Percentiles rank a stretch among this genome's conserved stretches.
Evolutionary conservation across 73 alveolate species (phyloP).

Genomic region (Tetrahymena thermophila): DNA sequence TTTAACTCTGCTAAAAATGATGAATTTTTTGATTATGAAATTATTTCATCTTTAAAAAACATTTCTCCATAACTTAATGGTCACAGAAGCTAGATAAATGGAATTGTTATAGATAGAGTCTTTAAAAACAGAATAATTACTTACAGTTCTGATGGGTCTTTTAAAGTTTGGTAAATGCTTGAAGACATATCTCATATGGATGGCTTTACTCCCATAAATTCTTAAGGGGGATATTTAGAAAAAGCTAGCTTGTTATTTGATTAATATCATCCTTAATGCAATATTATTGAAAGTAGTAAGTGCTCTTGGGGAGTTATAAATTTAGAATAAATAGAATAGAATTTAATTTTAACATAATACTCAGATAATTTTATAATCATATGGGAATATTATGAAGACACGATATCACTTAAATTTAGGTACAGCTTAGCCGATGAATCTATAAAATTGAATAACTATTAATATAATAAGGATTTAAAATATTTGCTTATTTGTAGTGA

Average conservation of each 20-base stretch:
- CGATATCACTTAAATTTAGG: background rate
- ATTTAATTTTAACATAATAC: background rate
- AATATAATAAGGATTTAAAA: background rate
- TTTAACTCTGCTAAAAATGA: background rate
- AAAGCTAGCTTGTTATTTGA: background rate
- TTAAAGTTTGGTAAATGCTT: background rate
- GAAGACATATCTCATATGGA: background rate
- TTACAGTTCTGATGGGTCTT: background rate
- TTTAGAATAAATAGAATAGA: background rate
- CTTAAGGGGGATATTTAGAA: background rate
- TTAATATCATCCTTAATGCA: background rate
- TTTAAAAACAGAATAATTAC: background rate
- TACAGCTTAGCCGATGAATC: background rate
- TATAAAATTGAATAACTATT: background rate
- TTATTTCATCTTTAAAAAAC: background rate
- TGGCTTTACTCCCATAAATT: background rate
- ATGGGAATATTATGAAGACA: background rate
- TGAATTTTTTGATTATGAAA: background rate
- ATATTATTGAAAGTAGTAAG: background rate
- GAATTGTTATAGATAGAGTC: background rate
- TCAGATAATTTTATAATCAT: background rate
- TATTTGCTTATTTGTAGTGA: background rate
- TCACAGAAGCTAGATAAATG: background rate
- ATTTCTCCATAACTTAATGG: background rate
- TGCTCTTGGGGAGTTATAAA: background rate